phyloP scores from a whole-genome alignment of 768 basidiomycete genomes.

The Leccinum imitatum region DNA sequence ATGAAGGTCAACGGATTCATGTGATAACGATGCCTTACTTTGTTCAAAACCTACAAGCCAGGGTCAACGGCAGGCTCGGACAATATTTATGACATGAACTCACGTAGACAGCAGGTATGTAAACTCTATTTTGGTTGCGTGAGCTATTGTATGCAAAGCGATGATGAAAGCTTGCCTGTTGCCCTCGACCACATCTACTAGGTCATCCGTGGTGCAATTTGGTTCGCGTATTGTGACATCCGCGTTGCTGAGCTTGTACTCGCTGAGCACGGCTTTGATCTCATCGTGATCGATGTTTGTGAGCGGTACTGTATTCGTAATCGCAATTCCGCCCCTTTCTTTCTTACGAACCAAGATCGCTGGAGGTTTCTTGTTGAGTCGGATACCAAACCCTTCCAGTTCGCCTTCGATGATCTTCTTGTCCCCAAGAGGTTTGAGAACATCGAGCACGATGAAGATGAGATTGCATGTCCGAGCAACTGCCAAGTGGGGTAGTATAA shows the following conservation, averaged over 20 bases:
- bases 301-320: constrained; percentile 95
- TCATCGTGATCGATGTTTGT: constrained; percentile 96
- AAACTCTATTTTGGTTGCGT: constrained; percentile 56
- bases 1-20: background rate
- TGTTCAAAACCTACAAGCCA: constrained; percentile 67
- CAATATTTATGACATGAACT: constrained; percentile 27
- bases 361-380: constrained; percentile 93
- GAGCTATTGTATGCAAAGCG: background rate
- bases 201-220: constrained; percentile 88
- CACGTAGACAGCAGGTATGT: constrained; percentile 90
- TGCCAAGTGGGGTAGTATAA: constrained; percentile 29
- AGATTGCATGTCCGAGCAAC: constrained; percentile 98
- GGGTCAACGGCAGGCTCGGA: background rate
- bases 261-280: constrained; percentile 91
- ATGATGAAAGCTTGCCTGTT: constrained; percentile 55
- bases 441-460: constrained; percentile 98
- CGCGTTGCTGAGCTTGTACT: constrained; percentile 86
- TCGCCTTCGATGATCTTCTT: constrained; percentile 89
- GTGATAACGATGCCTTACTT: constrained; percentile 45
- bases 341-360: constrained; percentile 80
- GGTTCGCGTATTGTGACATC: constrained; percentile 94
- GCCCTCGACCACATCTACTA: constrained; percentile 97
- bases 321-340: constrained; percentile 88
- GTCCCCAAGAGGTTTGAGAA: constrained; percentile 96
- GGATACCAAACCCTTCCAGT: constrained; percentile 97